Percentiles rank a stretch among this genome's conserved stretches.
phyloP scores from a whole-genome alignment of 148 eudicot species.

The Camellia lanceoleosa region DNA sequence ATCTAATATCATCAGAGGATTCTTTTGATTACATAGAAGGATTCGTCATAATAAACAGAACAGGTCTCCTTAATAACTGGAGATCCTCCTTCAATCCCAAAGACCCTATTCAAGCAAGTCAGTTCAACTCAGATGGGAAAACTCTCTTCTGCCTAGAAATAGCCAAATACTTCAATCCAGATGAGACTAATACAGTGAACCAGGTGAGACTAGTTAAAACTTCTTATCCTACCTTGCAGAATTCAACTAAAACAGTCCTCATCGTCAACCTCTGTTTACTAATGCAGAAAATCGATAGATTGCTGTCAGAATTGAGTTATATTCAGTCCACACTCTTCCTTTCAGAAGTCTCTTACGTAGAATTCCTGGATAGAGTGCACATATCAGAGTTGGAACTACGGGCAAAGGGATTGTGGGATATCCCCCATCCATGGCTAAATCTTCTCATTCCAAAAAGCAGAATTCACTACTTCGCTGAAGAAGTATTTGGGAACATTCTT shows the following conservation, averaged over 20 bases:
- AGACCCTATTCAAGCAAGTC: constrained; percentile 67
- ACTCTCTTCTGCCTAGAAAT: constrained; percentile 83
- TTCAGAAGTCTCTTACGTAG: constrained; percentile 68
- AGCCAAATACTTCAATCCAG: constrained; percentile 75
- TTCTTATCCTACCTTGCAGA: background rate
- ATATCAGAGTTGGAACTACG: constrained; percentile 65
- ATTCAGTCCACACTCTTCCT: constrained; percentile 54
- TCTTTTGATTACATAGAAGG: constrained; percentile 90
- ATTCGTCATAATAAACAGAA: constrained; percentile 80
- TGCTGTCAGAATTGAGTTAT: constrained; percentile 50
- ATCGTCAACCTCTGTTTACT: constrained; percentile 14
- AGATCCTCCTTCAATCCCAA: constrained; percentile 71
- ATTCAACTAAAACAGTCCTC: background rate
- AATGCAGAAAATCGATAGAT: constrained; percentile 53
- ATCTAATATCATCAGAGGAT: constrained; percentile 55
- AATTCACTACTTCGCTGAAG: constrained; percentile 53
- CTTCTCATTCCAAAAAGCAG: constrained; percentile 75
- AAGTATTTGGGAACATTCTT: constrained; percentile 75
- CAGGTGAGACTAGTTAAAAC: constrained; percentile 46
- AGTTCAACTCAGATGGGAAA: constrained; percentile 74
- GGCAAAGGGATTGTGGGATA: constrained; percentile 76
- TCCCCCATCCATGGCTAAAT: constrained; percentile 96
- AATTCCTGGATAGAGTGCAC: constrained; percentile 86
- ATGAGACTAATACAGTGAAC: constrained; percentile 35
- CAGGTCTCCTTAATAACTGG: constrained; percentile 82